Evolutionary conservation across 106 monocot genomes (phyloP), one percentile per base, ranked within the genome.

Genomic region (Acorus calamus): DNA sequence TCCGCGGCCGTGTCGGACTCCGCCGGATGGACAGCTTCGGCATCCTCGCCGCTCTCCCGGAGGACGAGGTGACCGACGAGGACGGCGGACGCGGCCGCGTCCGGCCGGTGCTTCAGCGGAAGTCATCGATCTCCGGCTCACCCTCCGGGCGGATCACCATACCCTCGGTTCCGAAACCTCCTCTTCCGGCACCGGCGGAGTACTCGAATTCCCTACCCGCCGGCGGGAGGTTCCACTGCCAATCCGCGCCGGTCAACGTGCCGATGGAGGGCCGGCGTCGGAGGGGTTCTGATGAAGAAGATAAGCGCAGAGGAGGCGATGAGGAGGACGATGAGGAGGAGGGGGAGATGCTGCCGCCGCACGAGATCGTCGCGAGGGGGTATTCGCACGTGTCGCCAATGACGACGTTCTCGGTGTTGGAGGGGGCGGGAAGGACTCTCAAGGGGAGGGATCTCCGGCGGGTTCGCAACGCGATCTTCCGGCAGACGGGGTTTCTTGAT

Each of bases 341-440:
- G 57, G 57, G 42, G 12, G 57, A 57, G 57, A 57, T 28, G 57
- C 57, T 57, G 57, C 57, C 57, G 57, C 57, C 57, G 4, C 57
- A 57, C 42, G 57, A 57, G 57, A 57, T 57, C 8, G 57, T 57
- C 9, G 57, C 57, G 3, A 13, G 57, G n/a, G n/a, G n/a, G n/a
- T n/a, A n/a, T n/a, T n/a, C n/a, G n/a, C n/a, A n/a, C n/a, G n/a
- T n/a, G 57, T 57, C 57, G 57, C 57, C 57, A 8, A 57, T 57
- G 57, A 57, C 57, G 57, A 57, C 57, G 14, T 57, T 57, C 57
- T 57, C 57, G 3, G 57, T 57, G 57, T 6, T 57, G 57, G 57
- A 57, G 57, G 57, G 57, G n/a, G n/a, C n/a, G n/a, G n/a, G n/a
- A n/a, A n/a, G n/a, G n/a, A n/a, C n/a, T n/a, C n/a, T n/a, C n/a